A percentile compares a stretch with the other conserved stretches of the same genome.
Evolutionary conservation across 2,329 filamentous ascomycete genomes (phyloP).

Genomic region (Diplodia mutila): DNA sequence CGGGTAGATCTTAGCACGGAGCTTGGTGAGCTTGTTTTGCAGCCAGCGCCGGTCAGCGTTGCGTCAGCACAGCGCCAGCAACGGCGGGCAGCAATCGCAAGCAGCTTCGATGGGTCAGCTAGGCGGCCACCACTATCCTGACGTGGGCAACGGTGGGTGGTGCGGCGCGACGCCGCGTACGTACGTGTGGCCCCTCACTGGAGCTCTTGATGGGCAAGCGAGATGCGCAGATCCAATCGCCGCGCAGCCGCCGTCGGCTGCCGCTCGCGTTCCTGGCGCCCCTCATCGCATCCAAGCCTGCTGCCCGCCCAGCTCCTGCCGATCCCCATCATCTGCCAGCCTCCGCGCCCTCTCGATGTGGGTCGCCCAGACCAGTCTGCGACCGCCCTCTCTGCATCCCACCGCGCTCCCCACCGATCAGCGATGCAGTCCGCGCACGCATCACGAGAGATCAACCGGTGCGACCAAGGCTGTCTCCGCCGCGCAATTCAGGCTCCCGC

Average conservation of each 20-base stretch:
- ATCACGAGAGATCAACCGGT: conserved; percentile 16
- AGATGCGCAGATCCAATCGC: conserved; percentile 22
- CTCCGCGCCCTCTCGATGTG: background rate
- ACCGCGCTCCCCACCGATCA: background rate
- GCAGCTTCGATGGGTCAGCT: background rate
- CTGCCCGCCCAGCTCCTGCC: conserved; percentile 6
- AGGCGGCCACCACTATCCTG: conserved; percentile 12
- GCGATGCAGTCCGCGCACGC: conserved; percentile 4
- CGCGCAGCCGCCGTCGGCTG: background rate
- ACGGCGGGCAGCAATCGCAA: background rate
- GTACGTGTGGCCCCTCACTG: conserved; percentile 3
- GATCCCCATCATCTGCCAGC: conserved; percentile 13
- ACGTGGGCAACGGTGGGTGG: conserved; percentile 2
- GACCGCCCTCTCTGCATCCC: background rate
- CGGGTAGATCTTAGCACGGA: conserved; percentile 23
- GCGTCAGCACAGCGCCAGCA: background rate
- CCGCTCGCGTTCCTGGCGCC: background rate
- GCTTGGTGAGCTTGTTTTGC: conserved; percentile 27
- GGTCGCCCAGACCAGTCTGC: background rate
- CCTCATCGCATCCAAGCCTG: background rate
- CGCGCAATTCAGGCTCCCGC: background rate
- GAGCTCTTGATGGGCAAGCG: background rate
- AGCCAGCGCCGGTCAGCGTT: background rate
- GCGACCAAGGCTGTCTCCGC: background rate
- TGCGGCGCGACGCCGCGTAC: conserved; percentile 6